phyloP scores from a whole-genome alignment of 257 asterid species.

The Solanum chilense region DNA sequence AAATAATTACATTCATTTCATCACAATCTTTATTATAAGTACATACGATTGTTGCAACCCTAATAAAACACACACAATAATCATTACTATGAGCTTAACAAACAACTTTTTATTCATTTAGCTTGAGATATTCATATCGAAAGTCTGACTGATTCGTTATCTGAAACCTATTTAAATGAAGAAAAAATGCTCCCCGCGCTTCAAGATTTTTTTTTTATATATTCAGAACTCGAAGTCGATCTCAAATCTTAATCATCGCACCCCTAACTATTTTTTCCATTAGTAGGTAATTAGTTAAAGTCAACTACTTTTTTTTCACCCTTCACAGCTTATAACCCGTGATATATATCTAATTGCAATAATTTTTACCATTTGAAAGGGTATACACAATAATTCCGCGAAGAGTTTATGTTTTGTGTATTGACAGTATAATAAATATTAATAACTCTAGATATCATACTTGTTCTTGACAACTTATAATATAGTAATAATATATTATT shows the following conservation, averaged over 20 bases:
- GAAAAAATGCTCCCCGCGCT: not conserved
- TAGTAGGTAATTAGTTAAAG: not conserved
- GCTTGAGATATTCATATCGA: not conserved
- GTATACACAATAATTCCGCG: not conserved
- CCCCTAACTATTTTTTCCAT: not conserved
- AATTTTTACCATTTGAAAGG: not conserved
- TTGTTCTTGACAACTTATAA: not conserved
- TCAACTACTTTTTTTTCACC: not conserved
- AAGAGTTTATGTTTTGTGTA: not conserved
- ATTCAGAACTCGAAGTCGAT: not conserved
- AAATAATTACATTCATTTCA: not conserved
- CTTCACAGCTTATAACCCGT: not conserved
- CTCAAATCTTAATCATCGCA: not conserved
- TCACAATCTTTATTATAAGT: not conserved
- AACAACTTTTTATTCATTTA: not conserved
- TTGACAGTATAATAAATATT: not conserved
- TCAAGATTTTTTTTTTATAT: not conserved
- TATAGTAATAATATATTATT: not conserved
- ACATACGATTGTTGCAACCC: not conserved
- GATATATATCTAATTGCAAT: not conserved
- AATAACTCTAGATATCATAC: not conserved
- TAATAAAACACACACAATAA: not conserved
- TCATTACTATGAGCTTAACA: not conserved
- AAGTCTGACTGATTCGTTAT: not conserved
- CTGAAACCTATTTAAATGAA: not conserved